Evolutionary conservation across 2,329 filamentous ascomycete genomes (phyloP), one percentile per base, ranked within the genome.

Genomic region (Cadophora luteo-olivacea): DNA sequence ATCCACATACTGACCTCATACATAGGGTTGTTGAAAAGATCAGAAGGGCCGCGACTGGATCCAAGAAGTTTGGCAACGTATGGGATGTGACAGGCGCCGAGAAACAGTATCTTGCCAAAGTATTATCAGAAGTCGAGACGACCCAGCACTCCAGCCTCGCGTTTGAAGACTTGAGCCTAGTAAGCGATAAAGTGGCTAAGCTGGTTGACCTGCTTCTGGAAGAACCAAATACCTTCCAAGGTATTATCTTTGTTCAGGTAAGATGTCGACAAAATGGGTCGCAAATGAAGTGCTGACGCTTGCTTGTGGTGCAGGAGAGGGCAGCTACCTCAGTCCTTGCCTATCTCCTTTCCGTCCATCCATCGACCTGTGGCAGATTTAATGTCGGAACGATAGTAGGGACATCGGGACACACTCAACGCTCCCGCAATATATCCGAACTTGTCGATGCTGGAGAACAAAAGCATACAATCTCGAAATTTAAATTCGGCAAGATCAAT

Each of bases 241-340:
- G 89, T 0, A 88, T 94, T 19, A 79, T 94, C 0, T 94, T 94
- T 72, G 91, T 87, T 29, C 82, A 86, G 67, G 87, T 92, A 74
- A 81, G 90, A 62, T 84, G 11, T 12, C 38, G 32, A 16, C 12
- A 19, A 2, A 19, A n/a, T 11, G 1, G 41, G n/a, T 22, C 19
- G 41, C 41, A 1, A 11, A 49, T 22, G 11, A 3, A 19, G 8
- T 22, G 22, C 19, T 49, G 45, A 49, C 19, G 45, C 8, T 14
- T 45, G 16, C 2, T 49, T 9, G 7, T 24, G 38, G 8, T 86
- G 25, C 81, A 86, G 67, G 87, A 92, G 73, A 81, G 90, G 61
- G 84, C 84, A 0, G 88, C 87, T 0, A 89, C 89, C 0, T 83
- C 82, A 7, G 84, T 92, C 4, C 79, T 94, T 36, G 79, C 83